Base-by-base conservation (phyloP, 2,329 filamentous ascomycete genomes). In the Colletotrichum simmondsii region DNA sequence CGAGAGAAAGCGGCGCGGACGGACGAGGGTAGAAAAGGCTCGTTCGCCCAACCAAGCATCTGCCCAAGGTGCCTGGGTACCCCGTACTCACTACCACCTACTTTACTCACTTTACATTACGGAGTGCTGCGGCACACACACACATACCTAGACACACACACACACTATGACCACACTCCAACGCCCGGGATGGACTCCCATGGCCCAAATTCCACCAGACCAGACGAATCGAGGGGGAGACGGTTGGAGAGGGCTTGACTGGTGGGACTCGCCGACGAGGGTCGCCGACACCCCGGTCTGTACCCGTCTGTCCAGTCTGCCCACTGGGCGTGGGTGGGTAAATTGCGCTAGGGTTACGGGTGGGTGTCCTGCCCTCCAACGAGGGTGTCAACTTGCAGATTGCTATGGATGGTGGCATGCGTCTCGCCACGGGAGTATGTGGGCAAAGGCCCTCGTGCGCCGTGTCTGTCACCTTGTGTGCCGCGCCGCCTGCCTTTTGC, bases 11-110 rank as follows among this genome's bases (percentile, higher is more conserved):
- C 53, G 68, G 63, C 58, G 62, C 30, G 71, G 68, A 72, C 37
- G 62, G 67, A 62, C 68, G 71, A 71, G 70, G 70, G 72, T 74
- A 73, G 64, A 72, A 72, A 74, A 73, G 72, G 70, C 62, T 65
- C 69, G 30, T 69, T 69, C 64, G 72, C 72, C 65, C 57, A 73
- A 65, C 65, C 57, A 59, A 62, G 35, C 65, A 57, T 57, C 42
- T 70, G 66, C 49, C 58, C 65, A 56, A 52, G 71, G 71, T 65
- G 37, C 71, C 54, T 70, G 61, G 71, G 71, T 61, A 70, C 66
- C 49, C 69, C 52, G 57, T 71, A 71, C 32, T 57, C 54, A 59
- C 66, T 58, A 56, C 69, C 52, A 63, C 64, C 64, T 61, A 49
- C 59, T 46, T n/a, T 61, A n/a, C 42, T 49, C 19, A 49, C n/a